phyloP scores from a whole-genome alignment of 345 rosid genomes.

The Lumnitzera racemosa region DNA sequence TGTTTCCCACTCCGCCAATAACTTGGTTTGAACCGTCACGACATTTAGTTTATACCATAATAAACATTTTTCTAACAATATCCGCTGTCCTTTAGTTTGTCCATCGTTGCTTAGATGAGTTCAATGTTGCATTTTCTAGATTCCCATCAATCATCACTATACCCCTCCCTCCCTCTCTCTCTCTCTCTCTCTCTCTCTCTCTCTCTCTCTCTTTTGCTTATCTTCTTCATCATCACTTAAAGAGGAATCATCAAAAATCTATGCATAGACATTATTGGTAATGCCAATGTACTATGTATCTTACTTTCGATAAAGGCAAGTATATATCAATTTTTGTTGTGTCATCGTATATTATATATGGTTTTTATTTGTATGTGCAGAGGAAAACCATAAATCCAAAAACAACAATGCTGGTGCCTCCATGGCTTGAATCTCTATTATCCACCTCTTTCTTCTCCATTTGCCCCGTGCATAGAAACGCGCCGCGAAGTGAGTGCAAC shows the following conservation, averaged over 20 bases:
- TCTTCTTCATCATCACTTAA: not conserved
- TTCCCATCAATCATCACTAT: not conserved
- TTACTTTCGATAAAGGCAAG: too few relatives aligned
- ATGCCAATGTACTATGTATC: too few relatives aligned
- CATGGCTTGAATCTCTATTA: constrained; percentile 14
- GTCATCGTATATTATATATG: not conserved
- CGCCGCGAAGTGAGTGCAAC: constrained; percentile 15
- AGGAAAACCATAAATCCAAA: too few relatives aligned
- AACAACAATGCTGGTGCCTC: constrained; percentile 6
- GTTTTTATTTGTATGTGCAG: not conserved
- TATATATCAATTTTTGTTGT: not conserved
- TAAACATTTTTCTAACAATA: not conserved
- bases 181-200: constrained; percentile 1
- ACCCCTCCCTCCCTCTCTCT: constrained; percentile 1
- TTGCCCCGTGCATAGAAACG: constrained; percentile 9
- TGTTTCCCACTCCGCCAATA: too few relatives aligned
- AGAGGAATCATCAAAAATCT: too few relatives aligned
- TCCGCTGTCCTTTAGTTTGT: constrained; percentile 3
- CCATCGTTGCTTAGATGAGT: constrained; percentile 6
- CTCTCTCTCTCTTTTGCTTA: not conserved
- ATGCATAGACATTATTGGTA: too few relatives aligned
- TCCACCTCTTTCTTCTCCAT: constrained; percentile 13
- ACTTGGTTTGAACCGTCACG: too few relatives aligned
- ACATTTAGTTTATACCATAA: too few relatives aligned
- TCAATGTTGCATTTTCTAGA: not conserved